Evolutionary conservation across 202 grass and related monocot genomes (phyloP), one percentile per base, ranked within the genome.

Genomic region (Musa balbisiana): DNA sequence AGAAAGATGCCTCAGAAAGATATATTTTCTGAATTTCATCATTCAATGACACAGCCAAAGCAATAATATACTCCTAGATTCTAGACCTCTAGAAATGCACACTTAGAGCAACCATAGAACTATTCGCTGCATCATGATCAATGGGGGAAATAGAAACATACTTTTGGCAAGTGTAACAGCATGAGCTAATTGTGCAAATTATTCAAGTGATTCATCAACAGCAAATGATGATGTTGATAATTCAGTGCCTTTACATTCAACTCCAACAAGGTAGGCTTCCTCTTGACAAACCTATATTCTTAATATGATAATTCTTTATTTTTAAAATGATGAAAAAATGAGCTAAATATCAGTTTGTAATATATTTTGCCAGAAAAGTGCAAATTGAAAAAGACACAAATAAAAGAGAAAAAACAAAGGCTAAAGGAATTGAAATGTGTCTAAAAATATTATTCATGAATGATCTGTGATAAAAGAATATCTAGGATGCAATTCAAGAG

Each of bases 161-260:
- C 92, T 88, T 92, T 26, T 26, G 26, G 2, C 88, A 90, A 25
- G 89, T 96, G 1, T 77, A 1, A 89, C 92, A n/a, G n/a, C n/a
- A 78, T 96, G 87, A 64, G 85, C 85, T 60, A 96, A 85, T 80
- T 96, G 87, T 51, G 81, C 89, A 55, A 96, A 87, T 83, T 96
- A 89, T 71, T 92, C 86, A 14, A 92, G 76, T 1, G 92, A 96
- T 74, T 96, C 89, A 71, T 90, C 87, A 80, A 88, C 83, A 58
- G 60, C 78, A 76, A 96, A 92, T 15, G 77, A 24, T 24, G 24
- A 24, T 24, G 24, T 24, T 24, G 24, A 24, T 24, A 24, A 78
- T 60, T 83, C 87, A 59, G 64, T 74, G 20, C 76, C 79, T 85
- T 90, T 92, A 56, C 81, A 92, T 81, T 88, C 92, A 9, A 92